A percentile compares a stretch with the other conserved stretches of the same genome.
phyloP scores from a whole-genome alignment of 768 basidiomycete genomes.

The Imleria badia region DNA sequence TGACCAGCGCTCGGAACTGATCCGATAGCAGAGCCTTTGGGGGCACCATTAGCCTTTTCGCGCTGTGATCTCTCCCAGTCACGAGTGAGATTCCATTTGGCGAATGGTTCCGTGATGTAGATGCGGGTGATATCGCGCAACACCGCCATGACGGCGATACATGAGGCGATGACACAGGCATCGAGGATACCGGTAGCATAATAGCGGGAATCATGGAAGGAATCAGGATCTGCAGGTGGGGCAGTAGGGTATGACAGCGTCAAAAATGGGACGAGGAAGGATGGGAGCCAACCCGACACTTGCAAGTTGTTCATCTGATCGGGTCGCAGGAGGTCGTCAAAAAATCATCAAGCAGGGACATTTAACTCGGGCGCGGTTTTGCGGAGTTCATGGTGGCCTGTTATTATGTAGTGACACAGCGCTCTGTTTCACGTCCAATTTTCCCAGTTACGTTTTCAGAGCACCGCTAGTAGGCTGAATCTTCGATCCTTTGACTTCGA shows the following conservation, averaged over 20 bases:
- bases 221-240: constrained; percentile 60
- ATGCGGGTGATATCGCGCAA: constrained; percentile 78
- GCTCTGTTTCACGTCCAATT: no score
- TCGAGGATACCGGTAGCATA: constrained; percentile 77
- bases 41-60: constrained; percentile 23
- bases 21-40: constrained; percentile 26
- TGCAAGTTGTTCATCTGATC: constrained; percentile 38
- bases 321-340: constrained; percentile 32
- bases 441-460: no score
- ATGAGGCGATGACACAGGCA: constrained; percentile 70
- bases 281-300: constrained; percentile 44
- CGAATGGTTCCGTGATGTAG: constrained; percentile 76
- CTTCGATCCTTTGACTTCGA: no score
- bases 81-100: constrained; percentile 67
- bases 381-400: no score
- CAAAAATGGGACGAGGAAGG: constrained; percentile 66
- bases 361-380: no score
- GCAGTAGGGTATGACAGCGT: constrained; percentile 67
- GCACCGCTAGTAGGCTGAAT: no score
- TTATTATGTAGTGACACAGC: no score
- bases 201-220: constrained; percentile 67
- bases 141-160: constrained; percentile 81
- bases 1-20: constrained; percentile 29
- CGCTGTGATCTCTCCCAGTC: constrained; percentile 40
- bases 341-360: no score